phyloP scores from a whole-genome alignment of 1,139 yeast species.

The Suhomyces bokatorum region DNA sequence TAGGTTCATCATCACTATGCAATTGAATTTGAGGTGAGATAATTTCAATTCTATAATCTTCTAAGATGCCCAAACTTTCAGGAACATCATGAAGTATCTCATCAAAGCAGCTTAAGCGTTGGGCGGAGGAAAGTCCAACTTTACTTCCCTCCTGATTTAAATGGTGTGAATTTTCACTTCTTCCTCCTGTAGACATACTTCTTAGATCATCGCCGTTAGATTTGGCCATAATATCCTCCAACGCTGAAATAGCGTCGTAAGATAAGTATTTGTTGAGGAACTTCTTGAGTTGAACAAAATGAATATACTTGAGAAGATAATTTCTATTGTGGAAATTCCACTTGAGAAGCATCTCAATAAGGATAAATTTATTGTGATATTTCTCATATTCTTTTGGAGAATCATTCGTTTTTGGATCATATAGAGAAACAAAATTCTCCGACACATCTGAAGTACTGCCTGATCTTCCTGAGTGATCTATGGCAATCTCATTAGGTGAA shows the following conservation, averaged over 20 bases:
- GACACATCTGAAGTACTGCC: slow-evolving; percentile 3
- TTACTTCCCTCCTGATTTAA: slow-evolving; percentile 1
- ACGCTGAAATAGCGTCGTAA: slow-evolving; percentile 39
- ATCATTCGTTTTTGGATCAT: background rate
- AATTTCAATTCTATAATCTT: slow-evolving; percentile 68
- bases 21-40: slow-evolving; percentile 87
- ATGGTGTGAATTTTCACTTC: background rate
- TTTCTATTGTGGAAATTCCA: slow-evolving; percentile 46
- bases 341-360: slow-evolving; percentile 43
- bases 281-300: slow-evolving; percentile 37
- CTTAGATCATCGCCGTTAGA: slow-evolving; percentile 3
- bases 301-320: slow-evolving; percentile 37
- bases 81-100: slow-evolving; percentile 47
- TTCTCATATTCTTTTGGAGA: slow-evolving; percentile 5
- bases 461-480: background rate
- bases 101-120: slow-evolving; percentile 46
- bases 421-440: background rate
- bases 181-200: slow-evolving; percentile 7
- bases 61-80: slow-evolving; percentile 49
- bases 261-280: slow-evolving; percentile 34
- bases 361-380: slow-evolving; percentile 43
- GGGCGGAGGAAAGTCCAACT: slow-evolving; percentile 16
- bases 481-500: background rate
- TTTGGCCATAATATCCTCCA: slow-evolving; percentile 36
- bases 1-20: slow-evolving; percentile 63